Percentiles rank a stretch among this genome's conserved stretches.
Evolutionary conservation across 2,329 filamentous ascomycete species (phyloP).

Genomic region (Sphaerulina vaccinii): DNA sequence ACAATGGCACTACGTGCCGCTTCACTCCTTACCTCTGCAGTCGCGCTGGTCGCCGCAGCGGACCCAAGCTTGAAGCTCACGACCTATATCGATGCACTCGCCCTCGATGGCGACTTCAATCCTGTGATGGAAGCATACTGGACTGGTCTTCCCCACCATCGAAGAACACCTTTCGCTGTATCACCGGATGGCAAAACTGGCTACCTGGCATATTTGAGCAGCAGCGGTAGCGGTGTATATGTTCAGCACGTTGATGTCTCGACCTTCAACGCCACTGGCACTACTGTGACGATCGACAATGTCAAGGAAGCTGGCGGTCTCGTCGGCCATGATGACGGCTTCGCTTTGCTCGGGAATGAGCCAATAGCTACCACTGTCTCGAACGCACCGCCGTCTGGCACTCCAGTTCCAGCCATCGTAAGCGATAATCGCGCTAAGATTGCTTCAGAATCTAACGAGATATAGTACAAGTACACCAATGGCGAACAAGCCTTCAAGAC

Average conservation of each 20-base stretch:
- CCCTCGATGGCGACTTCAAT: conserved; percentile 54
- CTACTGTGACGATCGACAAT: conserved; percentile 52
- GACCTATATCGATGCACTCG: conserved; percentile 45
- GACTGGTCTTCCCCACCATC: conserved; percentile 61
- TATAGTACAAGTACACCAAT: conserved; percentile 58
- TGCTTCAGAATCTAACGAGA: no score
- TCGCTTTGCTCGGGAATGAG: conserved; percentile 62
- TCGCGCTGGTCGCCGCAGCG: conserved; percentile 37
- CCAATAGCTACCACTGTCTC: conserved; percentile 51
- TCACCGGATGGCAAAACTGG: conserved; percentile 60
- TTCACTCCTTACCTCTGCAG: conserved; percentile 27
- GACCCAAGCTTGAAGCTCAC: conserved; percentile 45
- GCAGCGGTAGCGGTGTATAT: conserved; percentile 56
- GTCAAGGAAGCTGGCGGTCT: conserved; percentile 61
- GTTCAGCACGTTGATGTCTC: conserved; percentile 56
- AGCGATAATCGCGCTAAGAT: no score
- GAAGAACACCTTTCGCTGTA: conserved; percentile 61
- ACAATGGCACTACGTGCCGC: conserved; percentile 21
- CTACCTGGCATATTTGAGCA: conserved; percentile 61
- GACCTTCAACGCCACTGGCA: conserved; percentile 56
- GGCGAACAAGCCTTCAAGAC: conserved; percentile 60
- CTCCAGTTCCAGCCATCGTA: conserved; percentile 58
- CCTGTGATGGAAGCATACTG: conserved; percentile 61
- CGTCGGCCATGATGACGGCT: conserved; percentile 62
- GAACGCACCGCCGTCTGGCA: conserved; percentile 49